These are phyloP conservation scores for Saccharata proteae DNA, from an alignment of 2,329 filamentous ascomycete species.

Conservation along the genomic window DNA sequence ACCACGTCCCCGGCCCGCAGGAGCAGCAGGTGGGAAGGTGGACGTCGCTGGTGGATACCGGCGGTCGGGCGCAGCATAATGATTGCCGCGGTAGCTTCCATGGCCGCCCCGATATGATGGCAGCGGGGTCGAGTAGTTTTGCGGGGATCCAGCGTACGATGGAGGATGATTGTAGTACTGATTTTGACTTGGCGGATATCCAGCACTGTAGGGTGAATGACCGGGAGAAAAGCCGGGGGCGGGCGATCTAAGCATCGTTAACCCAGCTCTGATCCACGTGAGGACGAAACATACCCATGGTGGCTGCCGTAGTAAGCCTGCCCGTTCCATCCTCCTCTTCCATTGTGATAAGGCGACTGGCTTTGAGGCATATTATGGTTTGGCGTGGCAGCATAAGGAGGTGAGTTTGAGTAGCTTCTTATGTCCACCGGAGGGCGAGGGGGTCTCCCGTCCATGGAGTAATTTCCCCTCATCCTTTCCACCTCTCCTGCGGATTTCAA, in stretches of 20 bases:
- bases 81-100: constrained; percentile 47
- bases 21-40: constrained; percentile 30
- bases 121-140: constrained; percentile 36
- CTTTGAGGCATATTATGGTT: constrained; percentile 50
- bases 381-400: constrained; percentile 41
- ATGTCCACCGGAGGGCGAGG: constrained; percentile 30
- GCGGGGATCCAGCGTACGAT: constrained; percentile 44
- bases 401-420: constrained; percentile 44
- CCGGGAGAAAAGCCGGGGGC: constrained; percentile 45
- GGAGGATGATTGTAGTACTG: constrained; percentile 41
- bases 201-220: constrained; percentile 40
- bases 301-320: constrained; percentile 32
- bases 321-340: constrained; percentile 42
- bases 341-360: constrained; percentile 47
- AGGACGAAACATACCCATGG: constrained; percentile 35
- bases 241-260: constrained; percentile 28
- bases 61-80: constrained; percentile 37
- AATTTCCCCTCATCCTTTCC: constrained; percentile 22
- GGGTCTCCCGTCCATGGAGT: constrained; percentile 24
- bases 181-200: constrained; percentile 31
- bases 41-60: constrained; percentile 34
- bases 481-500: constrained; percentile 14
- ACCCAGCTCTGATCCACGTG: constrained; percentile 8
- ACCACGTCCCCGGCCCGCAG: constrained; percentile 41
- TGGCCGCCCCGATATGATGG: constrained; percentile 41